Evolutionary conservation across 2,329 filamentous ascomycete species (phyloP), one percentile per base, ranked within the genome.

Genomic region (Phialemoniopsis sp.): DNA sequence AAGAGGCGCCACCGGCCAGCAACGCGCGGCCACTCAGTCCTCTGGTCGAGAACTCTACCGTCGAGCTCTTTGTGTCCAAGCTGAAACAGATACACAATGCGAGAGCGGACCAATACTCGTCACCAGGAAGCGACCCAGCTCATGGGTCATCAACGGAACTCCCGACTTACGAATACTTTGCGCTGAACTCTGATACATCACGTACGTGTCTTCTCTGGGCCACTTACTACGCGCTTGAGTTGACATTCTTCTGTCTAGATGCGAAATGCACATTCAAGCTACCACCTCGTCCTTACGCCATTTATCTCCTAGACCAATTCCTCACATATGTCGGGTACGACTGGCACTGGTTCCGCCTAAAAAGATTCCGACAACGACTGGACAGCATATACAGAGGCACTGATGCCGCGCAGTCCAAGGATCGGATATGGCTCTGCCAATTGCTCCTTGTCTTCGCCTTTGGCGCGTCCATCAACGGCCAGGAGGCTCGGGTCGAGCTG

Each of bases 241-340:
- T n/a, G n/a, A n/a, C n/a, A 26, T 26, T 26, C 21, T 7, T 14
- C 5, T 16, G 8, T 3, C 8, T 29, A 42, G 40, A 42, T 9
- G 36, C 36, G n/a, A 42, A 42, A 36, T 42, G 40, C 18, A 42
- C 36, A 17, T 42, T 42, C 31, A 34, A 38, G 18, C 28, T 42
- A 4, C 36, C 40, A 4, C 40, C 40, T 3, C 38, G 38, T 16
- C 40, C 32, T 4, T 38, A 38, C 29, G 34, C 36, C 13, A 26
- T 42, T 9, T 29, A 35, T 15, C 18, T 42, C 2, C 18, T 38
- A n/a, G 15, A 30, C 28, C 40, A 34, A 21, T 42, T 42, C 29
- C 13, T 30, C 13, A 35, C 32, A 16, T 42, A 32, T 14, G 19
- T 42, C 10, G 40, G 31, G 3, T 33, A 42, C 29, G 40, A 42